Base-by-base conservation (phyloP, 208 protist genomes). In the Plasmodiophora brassicae region DNA sequence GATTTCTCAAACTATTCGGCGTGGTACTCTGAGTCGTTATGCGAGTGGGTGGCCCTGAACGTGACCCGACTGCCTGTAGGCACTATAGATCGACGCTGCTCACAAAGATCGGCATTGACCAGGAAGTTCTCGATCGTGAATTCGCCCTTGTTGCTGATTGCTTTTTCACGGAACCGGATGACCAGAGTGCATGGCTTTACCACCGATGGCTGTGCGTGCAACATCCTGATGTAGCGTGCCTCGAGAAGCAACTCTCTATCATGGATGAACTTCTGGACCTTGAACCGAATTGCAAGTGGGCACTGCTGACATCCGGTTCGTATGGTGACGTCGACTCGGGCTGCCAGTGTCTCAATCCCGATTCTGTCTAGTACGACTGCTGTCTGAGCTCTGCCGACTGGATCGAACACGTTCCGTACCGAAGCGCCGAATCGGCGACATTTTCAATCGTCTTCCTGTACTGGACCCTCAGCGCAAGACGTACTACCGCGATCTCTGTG, bases 1-100 rank as follows among this genome's bases (percentile, higher is more conserved):
- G 98, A 98, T 91, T 98, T 98, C 90, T 97, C 95, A 43, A 98
- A 98, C 90, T 98, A 98, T 92, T 98, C 96, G 46, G 96, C 97
- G 28, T 98, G 96, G 96, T 97, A 98, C 93, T 94, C 14, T 14
- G 20, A 25, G 14, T 57, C 25, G 20, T 25, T 57, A 25, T 57
- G 20, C 25, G 14, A 14, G 50, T 57, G 14, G 50, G 25, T 28
- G 14, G 20, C 20, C 50, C 25, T 57, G 50, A 57, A 57, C 25
- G 50, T 25, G 50, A 57, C 25, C 25, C 25, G 20, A 57, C 20
- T 25, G 50, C 14, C 50, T 32, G 10, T 38, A 78, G 65, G 65
- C 65, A 78, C 41, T 78, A 97, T 87, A 93, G 96, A 45, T 89
- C 89, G 35, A 84, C 32, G 14, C 78, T 94, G 1, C 46, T 94